Conservation (phyloP, 1,284 basidiomycete genomes). For the Cutaneotrichosporon cyanovorans region DNA sequence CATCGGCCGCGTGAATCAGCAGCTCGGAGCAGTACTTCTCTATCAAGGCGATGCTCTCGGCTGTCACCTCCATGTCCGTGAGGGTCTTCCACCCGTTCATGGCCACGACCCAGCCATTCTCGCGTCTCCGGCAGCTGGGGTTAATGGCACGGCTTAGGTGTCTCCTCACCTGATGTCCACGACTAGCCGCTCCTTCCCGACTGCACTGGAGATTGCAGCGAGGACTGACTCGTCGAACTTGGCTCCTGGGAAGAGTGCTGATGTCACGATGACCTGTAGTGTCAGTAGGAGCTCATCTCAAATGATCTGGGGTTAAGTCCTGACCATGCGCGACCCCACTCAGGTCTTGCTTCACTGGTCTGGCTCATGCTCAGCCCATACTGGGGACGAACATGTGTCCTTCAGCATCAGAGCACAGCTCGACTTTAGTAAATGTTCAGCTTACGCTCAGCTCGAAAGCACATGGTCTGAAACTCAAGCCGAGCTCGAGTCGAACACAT, state of each 20-base stretch:
- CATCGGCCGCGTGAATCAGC: slow-evolving; percentile 92
- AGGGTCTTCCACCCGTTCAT: slow-evolving; percentile 99
- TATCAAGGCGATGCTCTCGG: slow-evolving; percentile 34
- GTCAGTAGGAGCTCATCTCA: no score
- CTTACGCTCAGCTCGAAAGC: no score
- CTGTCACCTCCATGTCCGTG: slow-evolving; percentile 83
- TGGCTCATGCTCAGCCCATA: no score
- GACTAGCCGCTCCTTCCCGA: slow-evolving; percentile 82
- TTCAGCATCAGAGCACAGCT: no score
- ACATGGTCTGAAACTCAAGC: no score
- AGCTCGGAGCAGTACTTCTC: slow-evolving; percentile 65
- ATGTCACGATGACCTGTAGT: slow-evolving; percentile 89
- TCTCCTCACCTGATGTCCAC: slow-evolving; percentile 78
- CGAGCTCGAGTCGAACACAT: no score
- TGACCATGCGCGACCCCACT: no score
- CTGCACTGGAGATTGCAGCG: slow-evolving; percentile 54
- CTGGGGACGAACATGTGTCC: no score
- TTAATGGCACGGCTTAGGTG: neutral
- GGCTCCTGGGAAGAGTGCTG: slow-evolving; percentile 79
- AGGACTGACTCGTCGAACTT: slow-evolving; percentile 72
- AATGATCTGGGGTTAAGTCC: neutral
- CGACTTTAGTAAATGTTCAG: no score
- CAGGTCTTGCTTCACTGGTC: no score
- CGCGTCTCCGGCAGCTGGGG: slow-evolving; percentile 70
- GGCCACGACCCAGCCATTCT: slow-evolving; percentile 80